These are phyloP conservation scores for Kokia cookei DNA, from an alignment of 441 rosid species.

Conservation along the genomic window DNA sequence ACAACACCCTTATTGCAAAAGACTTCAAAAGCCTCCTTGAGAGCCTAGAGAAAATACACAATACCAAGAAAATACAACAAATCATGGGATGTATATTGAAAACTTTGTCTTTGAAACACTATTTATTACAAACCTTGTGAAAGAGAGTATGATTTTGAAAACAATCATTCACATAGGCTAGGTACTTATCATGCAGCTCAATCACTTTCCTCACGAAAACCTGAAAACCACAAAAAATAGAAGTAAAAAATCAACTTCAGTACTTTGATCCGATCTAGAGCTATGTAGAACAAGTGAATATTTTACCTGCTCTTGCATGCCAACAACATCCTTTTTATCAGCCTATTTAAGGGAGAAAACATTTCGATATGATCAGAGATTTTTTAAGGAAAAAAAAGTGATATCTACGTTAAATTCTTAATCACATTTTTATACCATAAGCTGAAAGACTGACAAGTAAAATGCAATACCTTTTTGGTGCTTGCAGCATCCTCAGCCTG, in stretches of 20 bases:
- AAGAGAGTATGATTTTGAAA: slow-evolving; percentile 41
- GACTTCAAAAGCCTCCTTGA: slow-evolving; percentile 46
- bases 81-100: background rate
- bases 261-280: background rate
- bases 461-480: slow-evolving; percentile 37
- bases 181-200: slow-evolving; percentile 43
- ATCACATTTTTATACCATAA: background rate
- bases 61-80: background rate
- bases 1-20: slow-evolving; percentile 48
- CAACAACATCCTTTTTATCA: slow-evolving; percentile 61
- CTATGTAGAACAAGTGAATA: background rate
- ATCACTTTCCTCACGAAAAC: slow-evolving; percentile 46
- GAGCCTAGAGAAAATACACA: slow-evolving; percentile 23
- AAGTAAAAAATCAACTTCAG: slow-evolving; percentile 1
- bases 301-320: slow-evolving; percentile 47
- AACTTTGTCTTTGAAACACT: background rate
- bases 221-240: slow-evolving; percentile 18
- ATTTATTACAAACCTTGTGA: slow-evolving; percentile 34
- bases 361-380: slow-evolving; percentile 1
- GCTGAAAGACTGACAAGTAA: background rate
- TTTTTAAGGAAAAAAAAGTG: background rate
- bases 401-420: background rate
- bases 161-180: slow-evolving; percentile 43
- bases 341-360: slow-evolving; percentile 30
- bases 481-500: slow-evolving; percentile 55